phyloP scores from a whole-genome alignment of 345 rosid species.

The Aquilaria yunnanensis region DNA sequence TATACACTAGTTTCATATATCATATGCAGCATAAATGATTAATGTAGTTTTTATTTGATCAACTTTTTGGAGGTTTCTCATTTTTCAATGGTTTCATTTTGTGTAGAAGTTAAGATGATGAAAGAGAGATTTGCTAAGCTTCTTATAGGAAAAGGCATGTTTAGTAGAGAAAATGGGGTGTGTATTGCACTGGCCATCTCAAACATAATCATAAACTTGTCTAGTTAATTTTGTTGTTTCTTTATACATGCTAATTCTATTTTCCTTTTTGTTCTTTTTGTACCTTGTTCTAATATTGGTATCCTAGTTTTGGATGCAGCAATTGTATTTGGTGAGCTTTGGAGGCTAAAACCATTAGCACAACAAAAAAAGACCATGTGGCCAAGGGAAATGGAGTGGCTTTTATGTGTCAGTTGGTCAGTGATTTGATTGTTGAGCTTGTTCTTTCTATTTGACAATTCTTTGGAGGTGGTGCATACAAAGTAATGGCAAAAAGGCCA shows the following conservation, averaged over 20 bases:
- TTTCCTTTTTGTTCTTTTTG: background rate
- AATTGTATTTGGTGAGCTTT: constrained; percentile 86
- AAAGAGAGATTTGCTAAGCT: constrained; percentile 97
- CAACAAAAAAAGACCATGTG: constrained; percentile 83
- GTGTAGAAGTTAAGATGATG: constrained; percentile 84
- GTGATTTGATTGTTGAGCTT: constrained; percentile 95
- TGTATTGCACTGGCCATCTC: constrained; percentile 97
- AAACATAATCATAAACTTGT: constrained; percentile 95
- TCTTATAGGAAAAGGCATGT: constrained; percentile 96
- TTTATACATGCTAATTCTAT: background rate
- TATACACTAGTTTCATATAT: no score
- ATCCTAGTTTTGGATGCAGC: constrained; percentile 40
- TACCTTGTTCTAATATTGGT: background rate
- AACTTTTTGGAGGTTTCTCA: no score
- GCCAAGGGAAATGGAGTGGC: constrained; percentile 95
- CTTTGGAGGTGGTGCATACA: constrained; percentile 88
- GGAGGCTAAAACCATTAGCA: constrained; percentile 93
- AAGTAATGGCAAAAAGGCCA: constrained; percentile 84
- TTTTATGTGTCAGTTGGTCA: constrained; percentile 46
- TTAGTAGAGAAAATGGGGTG: constrained; percentile 97
- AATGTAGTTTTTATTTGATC: no score
- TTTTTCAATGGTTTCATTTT: no score
- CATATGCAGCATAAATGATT: no score
- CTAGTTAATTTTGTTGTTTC: constrained; percentile 41
- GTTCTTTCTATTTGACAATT: constrained; percentile 86